Base-by-base conservation (phyloP, 352 stramenopile genomes). In the Phytophthora tentaculata region DNA sequence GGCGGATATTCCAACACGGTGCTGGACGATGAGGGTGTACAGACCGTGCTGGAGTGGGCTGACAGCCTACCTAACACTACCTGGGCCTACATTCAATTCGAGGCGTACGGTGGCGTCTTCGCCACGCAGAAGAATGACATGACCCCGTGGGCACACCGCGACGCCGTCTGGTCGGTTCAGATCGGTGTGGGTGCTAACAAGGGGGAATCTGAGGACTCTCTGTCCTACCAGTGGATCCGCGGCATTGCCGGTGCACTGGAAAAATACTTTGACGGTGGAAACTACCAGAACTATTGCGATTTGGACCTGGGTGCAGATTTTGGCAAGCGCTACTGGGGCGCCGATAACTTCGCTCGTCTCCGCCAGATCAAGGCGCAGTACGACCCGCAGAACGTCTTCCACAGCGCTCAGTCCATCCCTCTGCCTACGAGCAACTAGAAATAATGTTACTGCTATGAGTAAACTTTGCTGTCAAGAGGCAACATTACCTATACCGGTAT, bases 241-340 rank as follows among this genome's bases (percentile, higher is more conserved):
- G 69, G 64, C 17, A 80, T 87, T 53, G 61, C 64, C 9, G 28
- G 51, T 16, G 76, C 74, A 0, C 43, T 88, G 12, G 65, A 70
- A 19, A 58, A 69, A 22, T 79, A 77, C 63, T 71, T 85, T 24
- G 77, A 82, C 69, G 77, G 75, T n/a, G 71, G 67, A 49, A 79
- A 81, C 53, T 88, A 88, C 69, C 79, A 88, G 67, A 85, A 88
- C 65, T 88, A 88, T 66, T 81, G 71, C 69, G 79, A 88, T 41
- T 54, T 88, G 28, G 79, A 84, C 16, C 61, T 88, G 28, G 76
- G 76, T 19, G 45, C 56, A 7, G 74, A 83, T 50, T 88, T 72
- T 28, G 79, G 79, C 3, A 55, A 74, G 3, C 56, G 55, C 22
- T 88, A 88, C 74, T 88, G 77, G 76, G 79, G 79, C 8, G 67